Evolutionary conservation across 2,329 filamentous ascomycete species (phyloP), one percentile per base, ranked within the genome.

Genomic region (Blumeria graminis): DNA sequence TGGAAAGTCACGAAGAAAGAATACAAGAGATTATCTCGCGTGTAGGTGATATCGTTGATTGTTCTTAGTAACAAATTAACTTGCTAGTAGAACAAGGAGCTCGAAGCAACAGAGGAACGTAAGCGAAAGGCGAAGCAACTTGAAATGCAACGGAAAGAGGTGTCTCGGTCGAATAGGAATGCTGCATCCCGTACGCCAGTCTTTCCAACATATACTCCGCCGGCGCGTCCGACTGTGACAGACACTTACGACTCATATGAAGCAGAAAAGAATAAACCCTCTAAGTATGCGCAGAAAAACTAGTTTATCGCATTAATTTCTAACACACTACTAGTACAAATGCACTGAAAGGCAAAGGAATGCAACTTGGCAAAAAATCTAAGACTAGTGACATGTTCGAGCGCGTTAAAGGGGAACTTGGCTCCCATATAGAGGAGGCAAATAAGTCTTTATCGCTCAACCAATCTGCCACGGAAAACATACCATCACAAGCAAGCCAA

Each of bases 111-210:
- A 56, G 92, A 98, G 69, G 92, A 98, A 75, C 86, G 93, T 67
- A 98, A 98, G 76, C 80, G 90, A 65, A 95, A 95, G 72, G 93
- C 92, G 55, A 98, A 96, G 75, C 92, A 98, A 71, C 76, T 98
- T 65, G 93, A 98, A 71, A 85, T 98, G 79, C 92, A 98, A 73
- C 86, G 92, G 68, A 98, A 96, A 72, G 93, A 98, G 68, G 82
- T 90, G 65, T 85, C 86, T 60, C 81, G 90, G 63, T 82, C 75
- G 64, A 81, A 81, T 52, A 81, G 86, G 62, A 72, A 74, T 60
- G 74, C 69, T 65, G 74, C 78, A 64, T 81, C 86, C 51, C 80
- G 88, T 63, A 78, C 86, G 55, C 86, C 88, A 38, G 78, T 81
- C 57, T 96, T 94, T 69, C 87, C 88, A 18, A 85, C 87, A 60